A percentile compares a stretch with the other conserved stretches of the same genome.
Conservation (phyloP, 495 filamentous ascomycete genomes). For the Penicillium atrosanguineum region DNA sequence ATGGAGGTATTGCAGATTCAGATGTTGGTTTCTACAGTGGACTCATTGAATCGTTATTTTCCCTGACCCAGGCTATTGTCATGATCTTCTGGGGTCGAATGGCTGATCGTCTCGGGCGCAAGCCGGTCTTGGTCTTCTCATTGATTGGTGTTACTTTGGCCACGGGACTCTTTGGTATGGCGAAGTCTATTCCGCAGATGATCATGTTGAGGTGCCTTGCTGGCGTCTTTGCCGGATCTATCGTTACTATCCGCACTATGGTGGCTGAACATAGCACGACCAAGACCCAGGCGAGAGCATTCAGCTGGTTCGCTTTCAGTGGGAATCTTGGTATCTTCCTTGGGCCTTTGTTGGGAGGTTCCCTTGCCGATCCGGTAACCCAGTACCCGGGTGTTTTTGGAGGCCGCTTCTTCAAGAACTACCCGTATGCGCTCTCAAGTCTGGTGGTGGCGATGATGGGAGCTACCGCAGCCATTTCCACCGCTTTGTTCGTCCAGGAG, state of each 20-base stretch:
- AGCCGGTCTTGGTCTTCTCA: slow-evolving; percentile 63
- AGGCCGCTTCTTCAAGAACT: slow-evolving; percentile 53
- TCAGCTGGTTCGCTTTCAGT: slow-evolving; percentile 69
- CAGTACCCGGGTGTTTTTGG: slow-evolving; percentile 58
- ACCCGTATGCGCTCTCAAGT: slow-evolving; percentile 64
- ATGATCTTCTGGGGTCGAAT: slow-evolving; percentile 62
- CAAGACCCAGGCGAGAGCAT: slow-evolving; percentile 64
- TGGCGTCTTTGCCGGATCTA: slow-evolving; percentile 65
- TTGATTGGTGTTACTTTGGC: slow-evolving; percentile 56
- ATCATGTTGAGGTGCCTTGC: slow-evolving; percentile 61
- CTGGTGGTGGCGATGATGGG: slow-evolving; percentile 51
- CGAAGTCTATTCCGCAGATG: slow-evolving; percentile 62
- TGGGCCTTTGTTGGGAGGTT: slow-evolving; percentile 62
- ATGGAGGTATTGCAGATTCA: slow-evolving; percentile 50
- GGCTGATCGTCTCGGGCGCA: slow-evolving; percentile 64
- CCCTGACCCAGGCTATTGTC: slow-evolving; percentile 61
- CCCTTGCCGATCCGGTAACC: slow-evolving; percentile 56
- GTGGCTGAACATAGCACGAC: slow-evolving; percentile 65
- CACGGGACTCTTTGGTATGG: slow-evolving; percentile 61
- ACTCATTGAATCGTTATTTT: slow-evolving; percentile 70
- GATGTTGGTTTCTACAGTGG: slow-evolving; percentile 73
- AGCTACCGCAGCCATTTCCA: slow-evolving; percentile 45
- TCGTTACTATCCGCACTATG: slow-evolving; percentile 70
- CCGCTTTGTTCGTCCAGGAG: slow-evolving; percentile 55
- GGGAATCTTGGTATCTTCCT: slow-evolving; percentile 68